phyloP scores from a whole-genome alignment of 1,139 yeast species.

The Hanseniaspora uvarum region DNA sequence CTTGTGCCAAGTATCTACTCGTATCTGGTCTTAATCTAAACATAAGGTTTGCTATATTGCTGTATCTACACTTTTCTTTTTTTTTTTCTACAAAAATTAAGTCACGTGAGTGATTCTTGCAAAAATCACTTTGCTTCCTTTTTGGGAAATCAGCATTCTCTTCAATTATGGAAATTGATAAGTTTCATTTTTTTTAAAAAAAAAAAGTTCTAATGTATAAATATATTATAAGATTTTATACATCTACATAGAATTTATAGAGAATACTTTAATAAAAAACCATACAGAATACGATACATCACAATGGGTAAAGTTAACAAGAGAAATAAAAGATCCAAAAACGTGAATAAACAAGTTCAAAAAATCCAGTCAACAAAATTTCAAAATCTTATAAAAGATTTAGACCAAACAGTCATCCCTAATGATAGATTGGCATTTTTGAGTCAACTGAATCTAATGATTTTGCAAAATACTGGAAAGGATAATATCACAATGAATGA shows the following conservation, averaged over 20 bases:
- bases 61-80: neutral
- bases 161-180: too few species aligned
- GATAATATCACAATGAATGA: slow-evolving; percentile 49
- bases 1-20: too few species aligned
- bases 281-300: neutral
- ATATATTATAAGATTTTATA: too few species aligned
- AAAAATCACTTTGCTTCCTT: too few species aligned
- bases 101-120: neutral
- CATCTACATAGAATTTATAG: too few species aligned
- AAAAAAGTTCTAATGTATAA: too few species aligned
- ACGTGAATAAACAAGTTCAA: slow-evolving; percentile 30
- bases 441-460: slow-evolving; percentile 7
- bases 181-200: too few species aligned
- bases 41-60: neutral
- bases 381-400: slow-evolving; percentile 31
- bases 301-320: slow-evolving; percentile 68
- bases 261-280: neutral
- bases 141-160: neutral
- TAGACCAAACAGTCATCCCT: slow-evolving; percentile 47
- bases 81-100: too few species aligned
- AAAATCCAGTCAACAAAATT: slow-evolving; percentile 39
- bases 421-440: slow-evolving; percentile 46
- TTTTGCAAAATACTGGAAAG: slow-evolving; percentile 61
- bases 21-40: neutral
- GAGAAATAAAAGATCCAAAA: slow-evolving; percentile 41